A percentile compares a stretch with the other conserved stretches of the same genome.
Conservation (phyloP, 2,329 filamentous ascomycete genomes). For the Arthrinium phaeospermum region DNA sequence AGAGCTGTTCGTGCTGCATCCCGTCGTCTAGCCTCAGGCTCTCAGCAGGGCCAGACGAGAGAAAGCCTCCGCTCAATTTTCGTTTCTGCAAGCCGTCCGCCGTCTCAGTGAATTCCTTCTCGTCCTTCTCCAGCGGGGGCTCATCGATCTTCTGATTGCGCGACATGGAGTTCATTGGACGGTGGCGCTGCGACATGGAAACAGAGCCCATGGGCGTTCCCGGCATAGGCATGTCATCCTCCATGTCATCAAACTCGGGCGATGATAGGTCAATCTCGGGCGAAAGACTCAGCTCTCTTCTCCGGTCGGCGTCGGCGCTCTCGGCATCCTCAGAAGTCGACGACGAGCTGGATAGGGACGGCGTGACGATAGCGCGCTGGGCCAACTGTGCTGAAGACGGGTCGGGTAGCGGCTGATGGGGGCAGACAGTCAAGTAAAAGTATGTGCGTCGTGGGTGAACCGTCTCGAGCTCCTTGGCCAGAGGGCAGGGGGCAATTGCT, state of each 20-base stretch:
- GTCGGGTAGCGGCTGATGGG: conserved; percentile 81
- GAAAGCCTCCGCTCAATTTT: conserved; percentile 58
- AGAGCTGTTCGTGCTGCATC: conserved; percentile 57
- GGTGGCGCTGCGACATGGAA: conserved; percentile 47
- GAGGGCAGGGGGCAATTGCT: conserved; percentile 77
- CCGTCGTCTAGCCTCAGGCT: conserved; percentile 48
- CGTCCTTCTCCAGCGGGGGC: conserved; percentile 89
- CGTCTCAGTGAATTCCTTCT: conserved; percentile 96
- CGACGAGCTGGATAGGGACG: conserved; percentile 76
- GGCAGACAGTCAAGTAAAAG: conserved; percentile 91
- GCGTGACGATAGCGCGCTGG: conserved; percentile 74
- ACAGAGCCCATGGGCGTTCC: conserved; percentile 66
- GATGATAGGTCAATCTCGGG: conserved; percentile 92
- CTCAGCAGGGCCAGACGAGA: conserved; percentile 42
- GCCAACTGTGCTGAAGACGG: conserved; percentile 53
- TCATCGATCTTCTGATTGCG: conserved; percentile 77
- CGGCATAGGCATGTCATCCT: conserved; percentile 64
- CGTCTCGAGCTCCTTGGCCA: conserved; percentile 91
- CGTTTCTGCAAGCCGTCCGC: conserved; percentile 80
- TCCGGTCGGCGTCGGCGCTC: conserved; percentile 70
- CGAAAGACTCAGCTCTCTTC: conserved; percentile 80
- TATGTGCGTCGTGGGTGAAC: conserved; percentile 94
- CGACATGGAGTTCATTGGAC: conserved; percentile 47
- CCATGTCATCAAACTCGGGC: conserved; percentile 80
- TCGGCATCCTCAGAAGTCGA: conserved; percentile 78